Evolutionary conservation across 2,329 filamentous ascomycete genomes (phyloP).

Genomic region (Colletotrichum eleusines): DNA sequence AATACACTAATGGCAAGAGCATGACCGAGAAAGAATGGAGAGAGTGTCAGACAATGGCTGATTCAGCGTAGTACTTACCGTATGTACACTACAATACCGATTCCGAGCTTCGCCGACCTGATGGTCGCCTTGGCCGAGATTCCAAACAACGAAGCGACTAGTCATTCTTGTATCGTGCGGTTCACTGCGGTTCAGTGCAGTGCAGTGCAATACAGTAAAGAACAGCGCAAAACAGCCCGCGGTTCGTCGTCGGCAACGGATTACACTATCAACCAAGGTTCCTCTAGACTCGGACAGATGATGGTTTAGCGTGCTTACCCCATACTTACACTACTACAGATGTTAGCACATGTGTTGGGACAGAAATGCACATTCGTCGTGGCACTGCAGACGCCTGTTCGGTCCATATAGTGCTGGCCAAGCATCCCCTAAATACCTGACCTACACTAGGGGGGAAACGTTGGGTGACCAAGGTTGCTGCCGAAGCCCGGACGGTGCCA

Average conservation of each 20-base stretch:
- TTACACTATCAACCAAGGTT: slow-evolving; percentile 16
- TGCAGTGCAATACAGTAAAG: background rate
- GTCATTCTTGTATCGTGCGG: background rate
- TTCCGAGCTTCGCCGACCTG: slow-evolving; percentile 32
- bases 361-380: too few species aligned
- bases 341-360: too few species aligned
- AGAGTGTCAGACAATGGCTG: slow-evolving; percentile 29
- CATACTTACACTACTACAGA: too few species aligned
- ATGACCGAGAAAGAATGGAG: slow-evolving; percentile 8
- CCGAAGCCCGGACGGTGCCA: slow-evolving; percentile 1
- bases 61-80: slow-evolving; percentile 16
- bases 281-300: slow-evolving; percentile 27
- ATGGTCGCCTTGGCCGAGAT: slow-evolving; percentile 30
- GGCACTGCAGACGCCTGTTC: background rate
- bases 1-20: slow-evolving; percentile 14
- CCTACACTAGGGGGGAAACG: background rate
- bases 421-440: background rate
- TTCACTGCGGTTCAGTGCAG: too few species aligned
- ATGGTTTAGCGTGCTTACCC: slow-evolving; percentile 1
- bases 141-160: background rate
- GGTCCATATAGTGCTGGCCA: background rate
- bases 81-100: too few species aligned
- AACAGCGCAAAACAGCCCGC: background rate
- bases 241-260: slow-evolving; percentile 22
- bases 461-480: slow-evolving; percentile 2